Evolutionary conservation across 768 basidiomycete genomes (phyloP).

Genomic region (Phanerochaete sordida): DNA sequence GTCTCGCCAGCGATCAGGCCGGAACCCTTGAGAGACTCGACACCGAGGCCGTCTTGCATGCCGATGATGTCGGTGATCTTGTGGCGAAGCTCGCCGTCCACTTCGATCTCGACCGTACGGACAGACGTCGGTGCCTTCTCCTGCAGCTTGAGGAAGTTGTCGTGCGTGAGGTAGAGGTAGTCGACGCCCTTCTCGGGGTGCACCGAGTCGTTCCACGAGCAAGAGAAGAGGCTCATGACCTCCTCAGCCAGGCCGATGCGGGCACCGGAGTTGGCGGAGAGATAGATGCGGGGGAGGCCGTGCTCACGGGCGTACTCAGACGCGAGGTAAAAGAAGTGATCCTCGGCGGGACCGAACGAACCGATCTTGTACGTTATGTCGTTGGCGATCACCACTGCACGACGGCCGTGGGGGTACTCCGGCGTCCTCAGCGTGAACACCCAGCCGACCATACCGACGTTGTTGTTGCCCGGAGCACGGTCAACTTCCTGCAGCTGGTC

Average conservation of each 20-base stretch:
- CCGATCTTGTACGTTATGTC: constrained; percentile 99
- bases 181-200: constrained; percentile 93
- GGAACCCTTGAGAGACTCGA: constrained; percentile 93
- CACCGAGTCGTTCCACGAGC: constrained; percentile 80
- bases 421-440: constrained; percentile 90
- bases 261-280: constrained; percentile 98
- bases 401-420: constrained; percentile 87
- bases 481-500: constrained; percentile 89
- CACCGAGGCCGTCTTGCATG: constrained; percentile 95
- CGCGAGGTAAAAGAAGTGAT: constrained; percentile 94
- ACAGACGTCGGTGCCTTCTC: constrained; percentile 80
- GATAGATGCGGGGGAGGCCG: constrained; percentile 93
- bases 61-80: constrained; percentile 97
- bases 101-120: constrained; percentile 80
- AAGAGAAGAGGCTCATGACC: constrained; percentile 80
- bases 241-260: constrained; percentile 96
- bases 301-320: constrained; percentile 88
- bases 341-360: constrained; percentile 93
- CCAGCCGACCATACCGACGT: constrained; percentile 98
- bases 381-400: constrained; percentile 88
- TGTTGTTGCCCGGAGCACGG: constrained; percentile 90
- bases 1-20: constrained; percentile 99
- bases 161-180: constrained; percentile 93
- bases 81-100: constrained; percentile 82
- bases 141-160: constrained; percentile 85